These are phyloP conservation scores for Beauveria sp. DNA, from an alignment of 2,329 filamentous ascomycete species.

Conservation along the genomic window DNA sequence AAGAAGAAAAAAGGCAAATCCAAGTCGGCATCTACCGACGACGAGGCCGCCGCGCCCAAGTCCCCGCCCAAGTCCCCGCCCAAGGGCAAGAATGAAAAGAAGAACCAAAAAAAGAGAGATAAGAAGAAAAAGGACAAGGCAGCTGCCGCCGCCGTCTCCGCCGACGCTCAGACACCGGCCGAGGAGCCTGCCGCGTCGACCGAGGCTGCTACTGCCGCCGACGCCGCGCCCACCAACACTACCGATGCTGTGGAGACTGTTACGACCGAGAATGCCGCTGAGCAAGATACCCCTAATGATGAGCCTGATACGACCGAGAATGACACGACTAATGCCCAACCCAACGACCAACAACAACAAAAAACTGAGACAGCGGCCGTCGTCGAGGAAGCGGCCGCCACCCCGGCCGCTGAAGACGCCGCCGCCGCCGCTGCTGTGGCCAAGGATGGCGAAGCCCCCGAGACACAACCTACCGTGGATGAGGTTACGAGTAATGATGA, in stretches of 20 bases:
- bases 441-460: not conserved
- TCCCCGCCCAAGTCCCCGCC: not conserved
- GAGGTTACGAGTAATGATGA: constrained; percentile 3
- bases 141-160: constrained; percentile 9
- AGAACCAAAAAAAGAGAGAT: constrained; percentile 16
- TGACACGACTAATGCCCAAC: constrained; percentile 10
- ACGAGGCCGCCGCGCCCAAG: not conserved
- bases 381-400: not conserved
- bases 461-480: not conserved
- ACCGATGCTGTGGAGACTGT: constrained; percentile 3
- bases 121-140: constrained; percentile 13
- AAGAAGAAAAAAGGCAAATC: constrained; percentile 15
- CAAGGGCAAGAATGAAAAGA: constrained; percentile 17
- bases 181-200: constrained; percentile 1
- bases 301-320: constrained; percentile 12
- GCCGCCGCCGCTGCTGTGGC: not conserved
- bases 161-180: constrained; percentile 3
- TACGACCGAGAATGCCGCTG: constrained; percentile 3
- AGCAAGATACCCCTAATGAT: constrained; percentile 12
- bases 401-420: not conserved
- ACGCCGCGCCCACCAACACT: not conserved
- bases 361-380: not conserved
- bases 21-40: not conserved
- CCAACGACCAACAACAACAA: constrained; percentile 8
- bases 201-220: constrained; percentile 1